Evolutionary conservation across 2,329 filamentous ascomycete species (phyloP), one percentile per base, ranked within the genome.

Genomic region (Paraphoma sp.): DNA sequence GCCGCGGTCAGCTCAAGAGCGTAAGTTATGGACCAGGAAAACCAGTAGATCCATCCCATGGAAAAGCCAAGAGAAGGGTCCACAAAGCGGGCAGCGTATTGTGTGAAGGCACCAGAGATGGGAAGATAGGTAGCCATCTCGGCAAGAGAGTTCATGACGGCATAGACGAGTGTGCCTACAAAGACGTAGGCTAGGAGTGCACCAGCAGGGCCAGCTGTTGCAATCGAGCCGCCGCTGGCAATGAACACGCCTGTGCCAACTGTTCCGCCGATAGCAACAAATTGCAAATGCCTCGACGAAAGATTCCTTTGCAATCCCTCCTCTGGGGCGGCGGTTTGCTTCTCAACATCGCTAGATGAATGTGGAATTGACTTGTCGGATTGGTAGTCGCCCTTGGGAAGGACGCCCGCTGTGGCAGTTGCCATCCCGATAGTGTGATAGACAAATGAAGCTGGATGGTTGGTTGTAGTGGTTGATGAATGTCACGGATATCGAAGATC

Each of bases 11-110:
- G 80, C 70, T 93, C 90, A 8, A 92, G 83, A 0, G 89, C 89
- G 64, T 86, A 90, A 0, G 89, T 92, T 54, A 89, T 86, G 16
- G 87, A 83, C 89, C 88, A 93, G 38, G 84, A 88, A 70, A 92
- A 92, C 88, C 89, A 93, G 77, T 93, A 93, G 57, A 91, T 87
- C 90, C 90, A 93, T 17, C 91, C 90, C 83, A 93, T 89, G 17
- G 89, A 84, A 67, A 93, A 93, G 7, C 89, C 89, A 46, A 92
- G 80, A 53, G 87, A 87, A 10, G 86, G 87, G 68, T 91, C 87
- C 55, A 92, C 83, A 67, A 94, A 92, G 16, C 91, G 88, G 40
- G 87, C 84, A 18, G 90, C 89, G 67, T 93, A 94, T 42, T 87
- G 84, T 30, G 89, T 90, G 72, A 93, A 93, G 41, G 89, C 88